Evolutionary conservation across 495 filamentous ascomycete genomes (phyloP), one percentile per base, ranked within the genome.

Genomic region (Aspergillus conjunctus): DNA sequence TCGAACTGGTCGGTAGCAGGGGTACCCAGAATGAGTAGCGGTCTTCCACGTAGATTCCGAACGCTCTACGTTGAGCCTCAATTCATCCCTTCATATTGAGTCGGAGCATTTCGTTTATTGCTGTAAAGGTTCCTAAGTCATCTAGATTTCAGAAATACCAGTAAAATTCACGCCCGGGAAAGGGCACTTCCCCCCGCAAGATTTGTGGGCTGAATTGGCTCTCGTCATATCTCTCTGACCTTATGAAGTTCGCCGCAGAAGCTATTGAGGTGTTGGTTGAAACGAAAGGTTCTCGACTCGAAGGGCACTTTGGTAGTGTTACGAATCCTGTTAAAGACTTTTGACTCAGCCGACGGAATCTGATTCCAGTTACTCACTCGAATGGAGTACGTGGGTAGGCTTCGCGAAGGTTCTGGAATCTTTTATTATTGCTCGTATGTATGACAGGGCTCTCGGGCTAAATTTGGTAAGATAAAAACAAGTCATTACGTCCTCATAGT

Each of bases 381-480:
- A n/a, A 45, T 17, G 43, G 17, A 45, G 17, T 45, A 45, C 43
- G 43, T 17, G 12, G 43, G 43, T 45, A 45, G 11, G 10, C 43
- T 20, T 45, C 11, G 11, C 43, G 43, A 1, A 45, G 43, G 11
- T 1, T 3, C 7, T 45, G 43, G 43, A 45, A 45, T 12, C 11
- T 45, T 45, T 45, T 17, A 12, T 45, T n/a, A 45, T 45, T n/a
- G 43, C 43, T 45, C 43, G n/a, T n/a, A n/a, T n/a, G n/a, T n/a
- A n/a, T n/a, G n/a, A n/a, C n/a, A n/a, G n/a, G n/a, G n/a, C n/a
- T n/a, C n/a, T n/a, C n/a, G n/a, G n/a, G n/a, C n/a, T n/a, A n/a
- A n/a, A n/a, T n/a, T n/a, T n/a, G n/a, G n/a, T n/a, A n/a, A n/a
- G n/a, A n/a, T n/a, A n/a, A n/a, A n/a, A n/a, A n/a, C n/a, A n/a